phyloP scores from a whole-genome alignment of 306 rosid species.

The Malus sieversii region DNA sequence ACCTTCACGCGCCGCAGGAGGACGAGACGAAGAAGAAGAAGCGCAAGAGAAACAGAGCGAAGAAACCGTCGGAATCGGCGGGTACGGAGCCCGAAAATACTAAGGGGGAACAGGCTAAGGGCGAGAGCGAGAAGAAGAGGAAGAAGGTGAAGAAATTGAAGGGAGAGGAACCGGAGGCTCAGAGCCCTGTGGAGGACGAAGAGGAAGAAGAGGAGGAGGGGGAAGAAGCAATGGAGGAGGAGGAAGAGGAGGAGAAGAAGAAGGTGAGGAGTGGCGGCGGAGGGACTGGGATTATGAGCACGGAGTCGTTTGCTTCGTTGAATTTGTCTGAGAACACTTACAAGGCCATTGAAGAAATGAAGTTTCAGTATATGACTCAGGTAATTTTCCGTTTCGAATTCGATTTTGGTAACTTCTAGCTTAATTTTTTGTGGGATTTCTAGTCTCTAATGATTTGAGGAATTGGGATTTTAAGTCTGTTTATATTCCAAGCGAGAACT shows the following conservation, averaged over 20 bases:
- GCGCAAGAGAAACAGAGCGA: conserved; percentile 53
- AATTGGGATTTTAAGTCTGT: not conserved
- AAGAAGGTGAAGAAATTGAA: conserved; percentile 15
- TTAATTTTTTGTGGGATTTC: not conserved
- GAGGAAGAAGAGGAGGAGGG: not conserved
- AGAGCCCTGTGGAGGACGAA: not conserved
- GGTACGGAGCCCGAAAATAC: not conserved
- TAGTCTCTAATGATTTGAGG: not conserved
- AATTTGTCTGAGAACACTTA: conserved; percentile 55
- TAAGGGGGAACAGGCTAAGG: not conserved
- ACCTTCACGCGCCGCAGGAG: conserved; percentile 1
- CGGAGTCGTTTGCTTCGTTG: conserved; percentile 41
- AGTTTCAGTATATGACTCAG: conserved; percentile 66
- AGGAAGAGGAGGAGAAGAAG: conserved; percentile 12
- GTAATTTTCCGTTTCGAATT: conserved; percentile 13
- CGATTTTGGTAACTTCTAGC: not conserved
- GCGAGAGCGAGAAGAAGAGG: conserved; percentile 6
- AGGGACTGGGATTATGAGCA: conserved; percentile 61
- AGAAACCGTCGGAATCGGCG: conserved; percentile 8
- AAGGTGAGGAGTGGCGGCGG: conserved; percentile 16
- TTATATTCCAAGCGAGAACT: not conserved
- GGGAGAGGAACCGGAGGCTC: not conserved
- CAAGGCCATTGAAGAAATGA: conserved; percentile 50
- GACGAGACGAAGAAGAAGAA: conserved; percentile 32
- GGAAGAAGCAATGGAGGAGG: not conserved